phyloP scores from a whole-genome alignment of 78 protist genomes.

The Neovahlkampfia damariscottae region DNA sequence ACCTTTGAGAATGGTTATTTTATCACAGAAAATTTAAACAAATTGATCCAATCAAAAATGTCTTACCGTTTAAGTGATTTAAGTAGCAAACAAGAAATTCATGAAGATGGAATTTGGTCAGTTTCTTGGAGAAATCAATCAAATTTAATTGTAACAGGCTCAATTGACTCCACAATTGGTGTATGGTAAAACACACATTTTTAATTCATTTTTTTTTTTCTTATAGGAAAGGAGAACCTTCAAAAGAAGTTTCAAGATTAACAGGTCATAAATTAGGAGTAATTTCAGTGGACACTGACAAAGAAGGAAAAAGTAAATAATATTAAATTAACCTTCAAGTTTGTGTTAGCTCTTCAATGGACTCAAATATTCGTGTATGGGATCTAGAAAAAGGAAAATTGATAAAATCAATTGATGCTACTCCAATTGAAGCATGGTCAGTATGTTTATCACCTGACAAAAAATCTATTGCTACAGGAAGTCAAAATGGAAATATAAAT shows the following conservation, averaged over 20 bases:
- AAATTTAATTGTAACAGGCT: background rate
- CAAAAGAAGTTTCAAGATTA: background rate
- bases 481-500: background rate
- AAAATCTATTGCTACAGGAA: background rate
- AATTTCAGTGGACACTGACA: background rate
- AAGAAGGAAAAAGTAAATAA: background rate
- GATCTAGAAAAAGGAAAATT: background rate
- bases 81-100: background rate
- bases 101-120: background rate
- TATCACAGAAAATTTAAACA: too few species aligned
- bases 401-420: background rate
- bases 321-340: background rate
- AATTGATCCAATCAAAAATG: too few species aligned
- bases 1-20: too few species aligned
- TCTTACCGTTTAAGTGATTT: too few species aligned
- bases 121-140: background rate
- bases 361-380: background rate
- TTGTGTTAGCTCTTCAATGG: background rate
- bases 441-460: background rate
- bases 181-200: too few species aligned
- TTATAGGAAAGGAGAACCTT: background rate
- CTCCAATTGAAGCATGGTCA: slow-evolving; percentile 1
- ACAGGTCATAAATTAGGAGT: background rate
- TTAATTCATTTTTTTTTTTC: too few species aligned
- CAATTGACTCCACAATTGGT: background rate